phyloP scores from a whole-genome alignment of 2,329 filamentous ascomycete genomes.

The Colletotrichum orbiculare region DNA sequence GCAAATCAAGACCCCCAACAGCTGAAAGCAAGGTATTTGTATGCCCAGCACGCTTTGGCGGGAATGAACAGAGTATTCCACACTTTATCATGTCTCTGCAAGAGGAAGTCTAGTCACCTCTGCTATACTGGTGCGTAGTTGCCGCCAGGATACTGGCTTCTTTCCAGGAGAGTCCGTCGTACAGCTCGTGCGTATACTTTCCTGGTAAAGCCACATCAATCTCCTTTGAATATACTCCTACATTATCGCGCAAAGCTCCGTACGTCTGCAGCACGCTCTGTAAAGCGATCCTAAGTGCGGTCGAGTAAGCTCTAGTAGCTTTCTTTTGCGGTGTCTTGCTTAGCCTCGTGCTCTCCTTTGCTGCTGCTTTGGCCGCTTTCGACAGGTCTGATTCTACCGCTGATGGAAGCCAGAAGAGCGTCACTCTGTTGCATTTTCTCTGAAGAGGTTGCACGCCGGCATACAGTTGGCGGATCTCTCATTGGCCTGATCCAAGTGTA shows the following conservation, averaged over 20 bases:
- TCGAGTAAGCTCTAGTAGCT: constrained; percentile 2
- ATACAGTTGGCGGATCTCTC: too few relatives aligned
- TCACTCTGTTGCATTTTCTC: constrained; percentile 1
- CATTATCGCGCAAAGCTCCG: background rate
- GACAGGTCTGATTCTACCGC: background rate
- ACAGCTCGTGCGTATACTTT: constrained; percentile 36
- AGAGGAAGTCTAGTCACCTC: too few relatives aligned
- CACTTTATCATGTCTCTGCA: too few relatives aligned
- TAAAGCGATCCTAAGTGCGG: background rate
- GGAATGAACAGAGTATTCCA: too few relatives aligned
- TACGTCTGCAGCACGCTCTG: background rate
- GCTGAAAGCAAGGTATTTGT: too few relatives aligned
- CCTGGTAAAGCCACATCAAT: constrained; percentile 24
- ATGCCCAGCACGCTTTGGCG: too few relatives aligned
- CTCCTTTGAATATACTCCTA: background rate
- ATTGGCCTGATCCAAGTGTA: too few relatives aligned
- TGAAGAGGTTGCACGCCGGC: too few relatives aligned
- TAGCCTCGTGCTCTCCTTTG: background rate
- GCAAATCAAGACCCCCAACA: too few relatives aligned
- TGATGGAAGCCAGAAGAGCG: constrained; percentile 11
- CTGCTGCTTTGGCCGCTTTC: background rate
- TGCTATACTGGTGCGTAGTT: background rate
- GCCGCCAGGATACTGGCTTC: too few relatives aligned
- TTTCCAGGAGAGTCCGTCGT: constrained; percentile 27
- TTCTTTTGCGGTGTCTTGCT: background rate